phyloP scores from a whole-genome alignment of 163 green algal species.

The Volvox carteri region DNA sequence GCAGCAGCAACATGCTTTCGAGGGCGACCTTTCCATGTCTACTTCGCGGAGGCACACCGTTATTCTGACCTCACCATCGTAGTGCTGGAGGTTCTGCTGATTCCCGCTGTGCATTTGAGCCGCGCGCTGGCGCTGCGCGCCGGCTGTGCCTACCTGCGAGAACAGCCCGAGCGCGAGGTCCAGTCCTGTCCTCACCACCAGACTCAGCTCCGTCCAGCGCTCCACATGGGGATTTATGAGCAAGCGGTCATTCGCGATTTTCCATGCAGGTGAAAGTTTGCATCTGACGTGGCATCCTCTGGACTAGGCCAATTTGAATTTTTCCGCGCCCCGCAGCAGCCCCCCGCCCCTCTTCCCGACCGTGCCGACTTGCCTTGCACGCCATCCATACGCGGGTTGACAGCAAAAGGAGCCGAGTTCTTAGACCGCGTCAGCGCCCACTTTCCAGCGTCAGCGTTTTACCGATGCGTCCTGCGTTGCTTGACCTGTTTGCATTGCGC shows the following conservation, averaged over 20 bases:
- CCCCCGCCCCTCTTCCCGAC: background rate
- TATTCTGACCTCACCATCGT: background rate
- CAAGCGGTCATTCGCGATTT: background rate
- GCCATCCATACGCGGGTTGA: no score
- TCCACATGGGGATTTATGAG: background rate
- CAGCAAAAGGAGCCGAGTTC: no score
- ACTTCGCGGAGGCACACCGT: constrained; percentile 3
- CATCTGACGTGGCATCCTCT: background rate
- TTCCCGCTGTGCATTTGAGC: constrained; percentile 12
- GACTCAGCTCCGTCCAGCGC: background rate
- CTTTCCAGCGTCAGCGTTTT: no score
- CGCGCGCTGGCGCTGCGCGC: constrained; percentile 2
- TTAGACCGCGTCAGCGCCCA: no score
- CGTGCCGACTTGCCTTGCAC: no score
- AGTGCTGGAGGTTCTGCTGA: constrained; percentile 1
- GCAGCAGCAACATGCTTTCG: background rate
- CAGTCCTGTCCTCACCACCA: no score
- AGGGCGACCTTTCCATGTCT: background rate
- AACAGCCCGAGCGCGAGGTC: background rate
- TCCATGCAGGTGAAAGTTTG: constrained; percentile 1
- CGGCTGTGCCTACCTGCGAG: background rate
- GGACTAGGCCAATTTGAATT: background rate
- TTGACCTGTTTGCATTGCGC: no score
- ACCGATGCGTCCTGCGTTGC: no score
- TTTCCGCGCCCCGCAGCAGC: background rate